phyloP scores from a whole-genome alignment of 129 eudicot genomes.

The Smallanthus sonchifolius region DNA sequence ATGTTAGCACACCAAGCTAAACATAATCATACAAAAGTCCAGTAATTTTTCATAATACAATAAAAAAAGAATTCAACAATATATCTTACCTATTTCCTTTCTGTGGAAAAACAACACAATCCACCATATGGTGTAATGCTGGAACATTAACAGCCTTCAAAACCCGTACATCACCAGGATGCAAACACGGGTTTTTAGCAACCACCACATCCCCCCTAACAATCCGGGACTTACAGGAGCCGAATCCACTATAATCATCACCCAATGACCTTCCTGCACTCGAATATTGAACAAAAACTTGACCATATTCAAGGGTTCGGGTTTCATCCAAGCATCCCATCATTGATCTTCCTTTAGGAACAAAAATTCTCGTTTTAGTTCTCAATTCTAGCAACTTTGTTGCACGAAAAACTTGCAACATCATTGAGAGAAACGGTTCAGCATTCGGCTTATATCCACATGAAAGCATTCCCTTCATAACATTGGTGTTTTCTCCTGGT shows the following conservation, averaged over 20 bases:
- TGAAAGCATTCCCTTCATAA: constrained; percentile 70
- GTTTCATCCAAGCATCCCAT: constrained; percentile 94
- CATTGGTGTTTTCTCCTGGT: constrained; percentile 73
- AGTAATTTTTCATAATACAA: not conserved
- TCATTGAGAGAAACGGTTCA: constrained; percentile 87
- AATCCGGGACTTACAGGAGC: constrained; percentile 7
- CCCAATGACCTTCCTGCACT: constrained; percentile 31
- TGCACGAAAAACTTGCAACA: constrained; percentile 76
- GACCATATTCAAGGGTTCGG: constrained; percentile 63
- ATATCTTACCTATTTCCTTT: constrained; percentile 58
- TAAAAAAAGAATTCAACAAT: not conserved
- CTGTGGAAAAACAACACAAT: constrained; percentile 75
- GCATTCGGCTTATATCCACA: constrained; percentile 77
- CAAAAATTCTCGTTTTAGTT: constrained; percentile 55
- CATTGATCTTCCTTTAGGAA: constrained; percentile 65
- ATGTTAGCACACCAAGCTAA: constrained; percentile 16
- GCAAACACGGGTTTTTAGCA: constrained; percentile 89
- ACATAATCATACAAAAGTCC: constrained; percentile 7
- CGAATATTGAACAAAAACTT: constrained; percentile 79
- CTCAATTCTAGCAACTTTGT: constrained; percentile 69
- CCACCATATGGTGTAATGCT: constrained; percentile 67
- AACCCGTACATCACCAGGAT: constrained; percentile 79
- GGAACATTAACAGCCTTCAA: constrained; percentile 61
- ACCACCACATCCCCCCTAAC: constrained; percentile 53
- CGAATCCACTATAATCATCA: constrained; percentile 18